A percentile compares a stretch with the other conserved stretches of the same genome.
Conservation (phyloP, 495 filamentous ascomycete species). For the Rostrohypoxylon terebratum region DNA sequence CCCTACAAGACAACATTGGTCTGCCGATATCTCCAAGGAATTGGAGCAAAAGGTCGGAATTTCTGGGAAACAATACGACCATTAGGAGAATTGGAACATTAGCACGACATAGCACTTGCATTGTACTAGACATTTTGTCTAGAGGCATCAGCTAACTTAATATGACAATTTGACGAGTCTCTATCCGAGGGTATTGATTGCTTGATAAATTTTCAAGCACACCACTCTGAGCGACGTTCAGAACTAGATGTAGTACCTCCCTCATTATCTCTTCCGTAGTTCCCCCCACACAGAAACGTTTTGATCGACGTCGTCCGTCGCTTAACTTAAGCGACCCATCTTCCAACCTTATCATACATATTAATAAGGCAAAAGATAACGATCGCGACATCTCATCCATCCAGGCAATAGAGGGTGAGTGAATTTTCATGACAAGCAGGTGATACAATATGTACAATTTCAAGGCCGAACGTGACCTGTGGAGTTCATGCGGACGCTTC, state of each 20-base stretch:
- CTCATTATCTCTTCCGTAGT: not conserved
- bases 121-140: not conserved
- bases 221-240: not conserved
- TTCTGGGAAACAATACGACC: not conserved
- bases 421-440: too few relatives aligned
- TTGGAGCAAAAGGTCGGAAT: not conserved
- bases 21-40: not conserved
- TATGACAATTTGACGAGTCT: not conserved
- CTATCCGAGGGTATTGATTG: slow-evolving; percentile 18
- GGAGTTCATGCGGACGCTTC: not conserved
- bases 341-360: not conserved
- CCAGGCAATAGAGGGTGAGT: not conserved
- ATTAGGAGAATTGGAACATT: not conserved
- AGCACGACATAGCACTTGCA: not conserved
- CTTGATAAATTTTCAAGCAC: not conserved
- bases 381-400: not conserved
- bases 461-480: not conserved
- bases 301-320: not conserved
- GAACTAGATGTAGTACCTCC: slow-evolving; percentile 9
- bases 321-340: not conserved
- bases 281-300: not conserved
- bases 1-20: slow-evolving; percentile 25
- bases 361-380: not conserved
- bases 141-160: not conserved
- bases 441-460: slow-evolving; percentile 18